Evolutionary conservation across 768 basidiomycete genomes (phyloP).

Genomic region (Lentinula lateritia): DNA sequence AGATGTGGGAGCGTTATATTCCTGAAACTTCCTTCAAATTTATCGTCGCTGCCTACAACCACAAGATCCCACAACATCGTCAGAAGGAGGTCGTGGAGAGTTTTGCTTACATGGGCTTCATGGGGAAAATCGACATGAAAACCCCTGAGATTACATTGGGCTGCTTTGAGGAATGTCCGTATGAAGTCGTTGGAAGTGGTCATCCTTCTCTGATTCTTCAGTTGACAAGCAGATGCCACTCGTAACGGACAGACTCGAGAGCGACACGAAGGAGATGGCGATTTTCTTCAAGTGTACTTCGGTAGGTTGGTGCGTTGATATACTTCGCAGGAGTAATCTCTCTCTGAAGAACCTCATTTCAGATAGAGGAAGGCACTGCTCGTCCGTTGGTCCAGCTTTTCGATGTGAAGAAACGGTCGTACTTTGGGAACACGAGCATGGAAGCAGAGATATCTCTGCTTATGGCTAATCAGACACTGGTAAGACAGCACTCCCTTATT

Average conservation of each 20-base stretch:
- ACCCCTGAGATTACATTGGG: slow-evolving; percentile 67
- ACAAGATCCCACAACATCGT: slow-evolving; percentile 61
- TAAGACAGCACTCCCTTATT: slow-evolving; percentile 20
- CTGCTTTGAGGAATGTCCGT: slow-evolving; percentile 85
- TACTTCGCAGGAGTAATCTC: background rate
- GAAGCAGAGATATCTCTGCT: slow-evolving; percentile 91
- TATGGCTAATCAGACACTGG: slow-evolving; percentile 95
- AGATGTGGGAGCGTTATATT: slow-evolving; percentile 55
- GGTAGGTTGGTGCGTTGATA: slow-evolving; percentile 58
- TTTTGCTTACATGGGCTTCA: slow-evolving; percentile 82
- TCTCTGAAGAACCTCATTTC: slow-evolving; percentile 17
- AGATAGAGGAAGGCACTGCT: slow-evolving; percentile 62
- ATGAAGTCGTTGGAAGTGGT: background rate
- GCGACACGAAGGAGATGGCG: slow-evolving; percentile 57
- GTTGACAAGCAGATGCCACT: slow-evolving; percentile 36
- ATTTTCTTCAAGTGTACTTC: slow-evolving; percentile 70
- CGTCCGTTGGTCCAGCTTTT: slow-evolving; percentile 65
- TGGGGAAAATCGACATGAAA: slow-evolving; percentile 79
- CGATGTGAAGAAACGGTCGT: slow-evolving; percentile 84
- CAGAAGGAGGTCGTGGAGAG: slow-evolving; percentile 67
- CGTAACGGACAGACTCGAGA: slow-evolving; percentile 38
- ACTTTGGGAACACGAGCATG: slow-evolving; percentile 97
- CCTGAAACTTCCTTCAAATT: slow-evolving; percentile 78
- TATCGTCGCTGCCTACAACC: slow-evolving; percentile 67
- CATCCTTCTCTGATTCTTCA: slow-evolving; percentile 15